Base-by-base conservation (phyloP, 176 grass and related monocot species). In the Oryza meridionalis region DNA sequence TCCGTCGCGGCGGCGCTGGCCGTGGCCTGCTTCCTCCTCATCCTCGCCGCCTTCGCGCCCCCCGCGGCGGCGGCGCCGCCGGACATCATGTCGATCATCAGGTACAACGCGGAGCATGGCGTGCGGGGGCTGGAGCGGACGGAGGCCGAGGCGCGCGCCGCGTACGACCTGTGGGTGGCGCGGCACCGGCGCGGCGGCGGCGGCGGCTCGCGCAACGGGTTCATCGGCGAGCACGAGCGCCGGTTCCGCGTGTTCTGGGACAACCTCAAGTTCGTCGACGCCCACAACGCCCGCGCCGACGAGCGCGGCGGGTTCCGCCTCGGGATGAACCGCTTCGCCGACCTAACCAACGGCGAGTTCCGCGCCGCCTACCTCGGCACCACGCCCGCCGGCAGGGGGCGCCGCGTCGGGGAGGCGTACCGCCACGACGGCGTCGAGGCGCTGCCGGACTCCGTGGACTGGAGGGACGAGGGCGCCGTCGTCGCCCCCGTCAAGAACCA, bases 401-500 rank as follows among this genome's bases (percentile, higher is more conserved):
- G 58, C 4, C 27, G 9, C 9, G 38, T 22, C 6, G 42, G 68
- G 12, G 46, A 84, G 11, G 26, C 25, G 37, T 79, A 65, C 26
- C 62, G 15, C 38, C 47, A 66, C 7, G 47, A 12, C 1, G 73
- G 67, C 44, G 27, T 63, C n/a, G 58, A 77, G 69, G 77, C 42
- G 43, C 47, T 81, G 47, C 81, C 81, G 17, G 76, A 84, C 2
- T 71, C 85, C 9, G 78, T 88, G 27, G 75, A 86, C 69, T 97
- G 91, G 94, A 97, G 94, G 82, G 89, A 77, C 13, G 72, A 90
- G 74, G 91, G 89, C 9, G 94, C 91, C 29, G 89, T 94, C 61
- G 69, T 94, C 50, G 64, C 87, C 32, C 75, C 89, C 78, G 89
- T 97, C 59, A 97, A 97, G 83, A 84, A 97, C 78, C 91, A 97